Percentiles rank a stretch among this genome's conserved stretches.
Evolutionary conservation across 1,284 basidiomycete genomes (phyloP).

Genomic region (Rhodofomes roseus): DNA sequence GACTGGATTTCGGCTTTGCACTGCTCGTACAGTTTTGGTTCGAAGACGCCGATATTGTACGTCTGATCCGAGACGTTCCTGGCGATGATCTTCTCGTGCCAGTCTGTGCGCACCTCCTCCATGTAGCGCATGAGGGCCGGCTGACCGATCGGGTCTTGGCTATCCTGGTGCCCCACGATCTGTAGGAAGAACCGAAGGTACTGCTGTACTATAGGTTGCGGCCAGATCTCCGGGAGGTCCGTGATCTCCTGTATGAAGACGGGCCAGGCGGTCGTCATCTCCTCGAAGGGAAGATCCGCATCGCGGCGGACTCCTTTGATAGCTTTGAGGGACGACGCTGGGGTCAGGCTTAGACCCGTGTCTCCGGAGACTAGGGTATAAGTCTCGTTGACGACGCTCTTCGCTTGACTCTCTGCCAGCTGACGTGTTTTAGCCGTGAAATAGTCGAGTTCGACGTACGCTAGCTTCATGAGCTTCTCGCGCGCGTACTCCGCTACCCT

Average conservation of each 20-base stretch:
- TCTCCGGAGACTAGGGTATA: no score
- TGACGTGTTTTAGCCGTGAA: neutral
- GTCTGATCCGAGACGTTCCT: neutral
- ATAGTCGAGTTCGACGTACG: neutral
- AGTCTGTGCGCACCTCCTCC: neutral
- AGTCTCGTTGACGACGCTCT: neutral
- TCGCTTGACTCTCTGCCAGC: neutral
- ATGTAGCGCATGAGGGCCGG: neutral
- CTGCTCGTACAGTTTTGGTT: neutral
- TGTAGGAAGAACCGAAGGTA: neutral
- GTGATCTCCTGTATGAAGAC: neutral
- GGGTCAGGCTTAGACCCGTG: no score
- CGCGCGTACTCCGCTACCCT: neutral
- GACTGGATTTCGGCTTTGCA: no score
- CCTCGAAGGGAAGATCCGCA: no score
- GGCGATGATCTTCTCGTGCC: neutral
- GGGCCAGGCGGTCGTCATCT: neutral
- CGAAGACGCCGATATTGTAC: neutral
- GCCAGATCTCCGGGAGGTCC: neutral
- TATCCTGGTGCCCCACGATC: neutral
- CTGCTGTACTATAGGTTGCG: neutral
- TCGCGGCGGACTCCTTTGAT: no score
- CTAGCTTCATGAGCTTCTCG: neutral
- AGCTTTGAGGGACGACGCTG: no score
- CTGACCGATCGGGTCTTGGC: neutral